phyloP scores from a whole-genome alignment of 2,329 filamentous ascomycete genomes.

The Lomentospora prolificans region DNA sequence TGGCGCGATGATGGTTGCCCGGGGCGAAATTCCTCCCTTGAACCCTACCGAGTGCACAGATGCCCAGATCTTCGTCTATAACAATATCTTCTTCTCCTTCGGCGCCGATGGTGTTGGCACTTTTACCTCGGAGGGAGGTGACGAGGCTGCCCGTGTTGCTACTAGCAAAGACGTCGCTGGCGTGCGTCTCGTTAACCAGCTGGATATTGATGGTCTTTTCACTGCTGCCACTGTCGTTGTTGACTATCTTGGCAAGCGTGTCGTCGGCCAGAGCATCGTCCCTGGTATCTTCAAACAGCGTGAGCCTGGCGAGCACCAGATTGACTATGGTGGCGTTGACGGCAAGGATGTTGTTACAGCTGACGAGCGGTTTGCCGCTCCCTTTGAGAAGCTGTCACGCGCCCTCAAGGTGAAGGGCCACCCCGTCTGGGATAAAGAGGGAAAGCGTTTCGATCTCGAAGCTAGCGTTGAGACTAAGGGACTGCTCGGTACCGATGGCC shows the following conservation, averaged over 20 bases:
- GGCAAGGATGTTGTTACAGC: conserved; percentile 91
- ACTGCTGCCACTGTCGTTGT: conserved; percentile 94
- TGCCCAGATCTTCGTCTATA: conserved; percentile 98
- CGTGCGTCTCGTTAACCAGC: conserved; percentile 90
- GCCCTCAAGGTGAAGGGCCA: conserved; percentile 88
- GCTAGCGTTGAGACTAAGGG: conserved; percentile 97
- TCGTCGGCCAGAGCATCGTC: conserved; percentile 96
- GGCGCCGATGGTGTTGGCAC: conserved; percentile 95
- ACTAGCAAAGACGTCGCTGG: conserved; percentile 95
- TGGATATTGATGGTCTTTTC: conserved; percentile 90
- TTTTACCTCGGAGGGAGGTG: conserved; percentile 90
- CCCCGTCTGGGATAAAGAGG: conserved; percentile 95
- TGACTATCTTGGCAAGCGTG: conserved; percentile 92
- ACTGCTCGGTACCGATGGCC: conserved; percentile 87
- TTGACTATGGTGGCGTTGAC: conserved; percentile 96
- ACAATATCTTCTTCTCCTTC: conserved; percentile 99
- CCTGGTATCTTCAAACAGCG: conserved; percentile 98
- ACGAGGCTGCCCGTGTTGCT: conserved; percentile 90
- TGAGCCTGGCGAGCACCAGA: conserved; percentile 94
- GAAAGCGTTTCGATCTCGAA: conserved; percentile 80
- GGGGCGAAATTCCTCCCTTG: conserved; percentile 83
- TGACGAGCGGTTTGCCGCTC: conserved; percentile 72
- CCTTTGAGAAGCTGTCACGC: conserved; percentile 87
- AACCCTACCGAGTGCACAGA: conserved; percentile 90
- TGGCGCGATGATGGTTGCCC: conserved; percentile 83